Base-by-base conservation (phyloP, 2,329 filamentous ascomycete genomes). In the Cordyceps pruinosa region DNA sequence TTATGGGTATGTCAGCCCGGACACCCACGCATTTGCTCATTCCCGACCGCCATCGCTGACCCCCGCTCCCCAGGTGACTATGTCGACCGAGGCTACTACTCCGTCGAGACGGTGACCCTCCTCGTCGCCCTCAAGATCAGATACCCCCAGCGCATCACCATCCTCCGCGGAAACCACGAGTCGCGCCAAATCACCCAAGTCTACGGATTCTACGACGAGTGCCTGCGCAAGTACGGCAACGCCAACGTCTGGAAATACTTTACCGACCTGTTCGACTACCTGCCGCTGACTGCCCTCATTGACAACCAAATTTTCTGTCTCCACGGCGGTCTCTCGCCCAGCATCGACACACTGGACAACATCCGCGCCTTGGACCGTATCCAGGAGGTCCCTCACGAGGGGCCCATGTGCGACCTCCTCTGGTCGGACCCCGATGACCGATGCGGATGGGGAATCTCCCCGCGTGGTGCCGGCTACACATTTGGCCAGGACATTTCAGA, bases 211-310 rank as follows among this genome's bases (percentile, higher is more conserved):
- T 99, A 99, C 71, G 97, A 94, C 23, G 94, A 99, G 71, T 99
- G 94, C 74, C 91, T 89, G 21, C 87, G 94, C 64, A 99, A 99
- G 75, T 99, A 99, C 73, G 94, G 94, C 70, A 97, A 96, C 69
- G 91, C 94, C 62, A 97, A 94, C 66, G 94, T 99, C 23, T 99
- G 94, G 94, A 94, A 99, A 73, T 94, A 97, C 72, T 99, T 99
- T 70, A 99, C 94, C 63, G 94, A 99, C 75, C 97, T 99, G 92
- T 99, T 99, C 74, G 94, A 99, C 75, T 99, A 96, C 72, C 80
- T 99, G 62, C 97, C 93, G 8, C 78, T 99, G 58, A 96, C 90
- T 66, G 95, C 97, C 60, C 93, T 99, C 62, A 99, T 99, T 70
- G 96, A 97, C 71, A 89, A 99, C 72, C 90, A 97, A 72, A 99